phyloP scores from a whole-genome alignment of 257 asterid genomes.

The Petunia secreta region DNA sequence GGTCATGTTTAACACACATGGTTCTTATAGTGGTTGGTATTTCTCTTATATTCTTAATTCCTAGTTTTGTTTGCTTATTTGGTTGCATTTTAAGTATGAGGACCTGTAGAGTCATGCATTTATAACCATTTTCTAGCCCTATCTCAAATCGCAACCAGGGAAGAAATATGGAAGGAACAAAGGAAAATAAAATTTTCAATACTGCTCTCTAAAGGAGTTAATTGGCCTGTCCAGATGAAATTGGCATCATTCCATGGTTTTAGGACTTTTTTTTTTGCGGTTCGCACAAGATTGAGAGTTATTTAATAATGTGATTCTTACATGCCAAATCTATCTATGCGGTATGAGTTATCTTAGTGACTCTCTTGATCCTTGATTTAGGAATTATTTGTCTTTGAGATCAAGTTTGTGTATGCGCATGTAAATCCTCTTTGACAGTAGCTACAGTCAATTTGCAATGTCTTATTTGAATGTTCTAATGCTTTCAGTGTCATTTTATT shows the following conservation, averaged over 20 bases:
- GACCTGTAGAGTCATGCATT: constrained; percentile 14
- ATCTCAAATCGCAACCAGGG: constrained; percentile 19
- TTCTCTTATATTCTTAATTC: not conserved
- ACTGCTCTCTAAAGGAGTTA: not conserved
- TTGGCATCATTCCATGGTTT: constrained; percentile 14
- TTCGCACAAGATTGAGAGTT: not conserved
- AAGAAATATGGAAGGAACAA: not conserved
- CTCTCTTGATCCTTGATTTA: constrained; percentile 20
- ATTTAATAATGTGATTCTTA: constrained; percentile 12
- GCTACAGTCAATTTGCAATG: not conserved
- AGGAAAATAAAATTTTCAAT: not conserved
- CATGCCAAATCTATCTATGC: constrained; percentile 18
- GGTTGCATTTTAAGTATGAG: constrained; percentile 5
- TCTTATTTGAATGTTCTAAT: not conserved
- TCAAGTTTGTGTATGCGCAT: not conserved
- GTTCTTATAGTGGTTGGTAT: constrained; percentile 70
- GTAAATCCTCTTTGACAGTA: not conserved
- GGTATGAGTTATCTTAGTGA: not conserved
- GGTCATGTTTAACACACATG: constrained; percentile 75
- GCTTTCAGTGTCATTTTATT: not conserved
- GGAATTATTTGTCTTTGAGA: not conserved
- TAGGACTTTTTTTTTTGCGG: not conserved
- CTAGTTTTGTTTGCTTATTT: not conserved
- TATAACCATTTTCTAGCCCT: not conserved
- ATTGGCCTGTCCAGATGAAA: constrained; percentile 16